phyloP scores from a whole-genome alignment of 768 basidiomycete species.

The Rhizopogon roseolus region DNA sequence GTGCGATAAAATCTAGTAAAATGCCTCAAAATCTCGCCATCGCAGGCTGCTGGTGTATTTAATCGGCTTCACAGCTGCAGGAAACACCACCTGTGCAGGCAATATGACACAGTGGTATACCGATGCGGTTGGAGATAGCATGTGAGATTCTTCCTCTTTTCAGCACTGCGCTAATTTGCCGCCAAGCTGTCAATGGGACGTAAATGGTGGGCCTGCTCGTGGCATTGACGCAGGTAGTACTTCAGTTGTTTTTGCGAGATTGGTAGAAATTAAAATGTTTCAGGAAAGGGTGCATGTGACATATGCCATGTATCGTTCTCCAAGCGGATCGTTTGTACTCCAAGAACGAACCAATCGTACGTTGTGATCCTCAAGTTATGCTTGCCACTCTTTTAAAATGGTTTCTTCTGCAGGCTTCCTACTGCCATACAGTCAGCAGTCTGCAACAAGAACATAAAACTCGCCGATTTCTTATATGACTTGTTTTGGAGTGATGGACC shows the following conservation, averaged over 20 bases:
- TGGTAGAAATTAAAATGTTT: constrained; percentile 6
- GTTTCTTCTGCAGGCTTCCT: constrained; percentile 13
- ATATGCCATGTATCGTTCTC: constrained; percentile 8
- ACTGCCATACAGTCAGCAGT: constrained; percentile 14
- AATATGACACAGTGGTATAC: constrained; percentile 22
- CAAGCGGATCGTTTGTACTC: constrained; percentile 5
- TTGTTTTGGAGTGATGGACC: constrained; percentile 15
- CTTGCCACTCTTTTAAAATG: not conserved
- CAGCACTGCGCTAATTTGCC: not conserved
- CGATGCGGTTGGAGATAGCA: constrained; percentile 20
- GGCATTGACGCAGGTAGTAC: constrained; percentile 15
- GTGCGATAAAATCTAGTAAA: too few species aligned
- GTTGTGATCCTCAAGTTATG: not conserved
- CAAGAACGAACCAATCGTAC: constrained; percentile 17
- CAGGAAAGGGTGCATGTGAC: constrained; percentile 6
- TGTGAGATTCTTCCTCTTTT: constrained; percentile 10
- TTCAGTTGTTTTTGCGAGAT: not conserved
- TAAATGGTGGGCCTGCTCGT: not conserved
- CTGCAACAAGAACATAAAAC: constrained; percentile 16
- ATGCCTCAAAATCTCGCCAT: not conserved
- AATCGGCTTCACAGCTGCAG: constrained; percentile 3
- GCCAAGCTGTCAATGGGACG: constrained; percentile 19
- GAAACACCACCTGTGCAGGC: constrained; percentile 18
- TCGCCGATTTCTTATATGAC: constrained; percentile 14
- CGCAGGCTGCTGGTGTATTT: not conserved